These are phyloP conservation scores for Serendipita sp. DNA, from an alignment of 768 basidiomycete species.

Conservation along the genomic window DNA sequence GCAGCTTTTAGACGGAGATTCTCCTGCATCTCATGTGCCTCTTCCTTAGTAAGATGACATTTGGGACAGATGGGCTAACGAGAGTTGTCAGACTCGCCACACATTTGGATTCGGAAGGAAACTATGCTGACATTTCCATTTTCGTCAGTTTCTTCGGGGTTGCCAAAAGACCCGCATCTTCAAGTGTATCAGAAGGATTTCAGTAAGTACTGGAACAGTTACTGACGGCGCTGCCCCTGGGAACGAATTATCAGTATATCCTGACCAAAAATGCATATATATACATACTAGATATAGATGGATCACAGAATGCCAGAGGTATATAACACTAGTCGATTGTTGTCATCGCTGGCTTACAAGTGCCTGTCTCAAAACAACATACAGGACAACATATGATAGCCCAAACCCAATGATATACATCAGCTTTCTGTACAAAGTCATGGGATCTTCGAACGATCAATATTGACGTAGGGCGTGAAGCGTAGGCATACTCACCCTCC, in stretches of 20 bases:
- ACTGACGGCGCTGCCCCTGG: no score
- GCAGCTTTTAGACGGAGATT: neutral
- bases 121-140: neutral
- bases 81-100: neutral
- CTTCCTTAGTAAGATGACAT: neutral
- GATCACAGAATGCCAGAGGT: neutral
- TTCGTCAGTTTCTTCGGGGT: neutral
- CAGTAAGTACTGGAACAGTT: no score
- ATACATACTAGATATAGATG: no score
- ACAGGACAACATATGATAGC: constrained; percentile 1
- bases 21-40: neutral
- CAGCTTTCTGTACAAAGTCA: neutral
- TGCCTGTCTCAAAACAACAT: neutral
- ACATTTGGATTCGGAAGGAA: neutral
- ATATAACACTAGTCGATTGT: neutral
- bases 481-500: neutral
- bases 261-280: no score
- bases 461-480: neutral
- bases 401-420: neutral
- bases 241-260: no score
- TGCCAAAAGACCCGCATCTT: neutral
- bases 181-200: no score
- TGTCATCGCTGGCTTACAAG: neutral
- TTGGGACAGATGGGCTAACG: neutral
- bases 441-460: neutral